A percentile compares a stretch with the other conserved stretches of the same genome.
Evolutionary conservation across 441 rosid genomes (phyloP).

Genomic region (Pelargonium exstipulatum): DNA sequence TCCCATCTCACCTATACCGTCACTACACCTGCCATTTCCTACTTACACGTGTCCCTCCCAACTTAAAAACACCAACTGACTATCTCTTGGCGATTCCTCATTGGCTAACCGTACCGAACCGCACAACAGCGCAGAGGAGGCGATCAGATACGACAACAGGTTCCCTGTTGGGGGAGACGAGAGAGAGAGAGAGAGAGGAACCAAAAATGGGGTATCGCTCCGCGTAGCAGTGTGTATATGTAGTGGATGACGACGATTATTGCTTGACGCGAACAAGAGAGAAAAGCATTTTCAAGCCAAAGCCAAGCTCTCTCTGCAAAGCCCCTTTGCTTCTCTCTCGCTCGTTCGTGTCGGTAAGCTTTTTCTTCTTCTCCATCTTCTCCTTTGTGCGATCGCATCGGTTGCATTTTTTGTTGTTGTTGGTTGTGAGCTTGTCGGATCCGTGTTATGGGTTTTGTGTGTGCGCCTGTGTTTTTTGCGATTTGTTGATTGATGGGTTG

Average conservation of each 20-base stretch:
- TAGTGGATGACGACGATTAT: conserved; percentile 6
- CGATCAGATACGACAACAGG: background rate
- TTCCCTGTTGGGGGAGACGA: background rate
- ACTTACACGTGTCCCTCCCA: background rate
- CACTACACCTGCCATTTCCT: background rate
- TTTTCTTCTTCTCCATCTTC: background rate
- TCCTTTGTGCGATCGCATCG: background rate
- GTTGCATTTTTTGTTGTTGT: background rate
- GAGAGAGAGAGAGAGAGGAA: conserved; percentile 4
- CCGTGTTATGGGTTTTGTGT: background rate
- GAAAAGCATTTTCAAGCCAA: background rate
- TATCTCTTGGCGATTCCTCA: background rate
- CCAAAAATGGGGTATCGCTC: conserved; percentile 2
- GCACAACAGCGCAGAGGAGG: background rate
- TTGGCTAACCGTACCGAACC: background rate
- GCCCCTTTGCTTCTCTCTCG: conserved; percentile 2
- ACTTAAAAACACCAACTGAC: background rate
- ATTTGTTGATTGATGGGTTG: conserved; percentile 7
- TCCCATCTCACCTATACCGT: background rate
- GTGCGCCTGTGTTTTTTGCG: background rate
- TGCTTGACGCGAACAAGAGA: background rate
- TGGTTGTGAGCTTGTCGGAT: background rate
- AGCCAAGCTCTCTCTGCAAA: conserved; percentile 9
- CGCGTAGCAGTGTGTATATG: conserved; percentile 1
- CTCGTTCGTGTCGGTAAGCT: background rate